Conservation (phyloP, 345 rosid species). For the Eucalyptus sp. region DNA sequence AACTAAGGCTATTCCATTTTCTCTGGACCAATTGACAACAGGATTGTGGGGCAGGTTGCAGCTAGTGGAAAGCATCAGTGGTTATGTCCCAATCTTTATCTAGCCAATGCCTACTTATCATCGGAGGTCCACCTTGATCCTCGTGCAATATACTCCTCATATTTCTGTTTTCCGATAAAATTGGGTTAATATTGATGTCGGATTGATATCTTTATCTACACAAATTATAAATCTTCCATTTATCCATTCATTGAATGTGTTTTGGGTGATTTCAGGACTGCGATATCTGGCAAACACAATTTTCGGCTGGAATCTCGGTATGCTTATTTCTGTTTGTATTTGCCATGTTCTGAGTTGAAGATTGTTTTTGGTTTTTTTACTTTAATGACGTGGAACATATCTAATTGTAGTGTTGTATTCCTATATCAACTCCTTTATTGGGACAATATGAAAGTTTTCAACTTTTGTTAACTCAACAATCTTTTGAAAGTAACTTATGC, state of each 20-base stretch:
- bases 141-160: not conserved
- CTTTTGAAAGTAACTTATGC: not conserved
- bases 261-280: slow-evolving; percentile 28
- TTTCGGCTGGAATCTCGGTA: slow-evolving; percentile 78
- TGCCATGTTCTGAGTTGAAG: not conserved
- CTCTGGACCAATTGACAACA: slow-evolving; percentile 1
- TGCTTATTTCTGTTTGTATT: not conserved
- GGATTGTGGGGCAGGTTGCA: slow-evolving; percentile 86
- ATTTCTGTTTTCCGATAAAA: not conserved
- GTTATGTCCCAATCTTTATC: slow-evolving; percentile 48
- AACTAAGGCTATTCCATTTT: not conserved
- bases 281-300: slow-evolving; percentile 78
- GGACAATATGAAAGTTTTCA: not conserved
- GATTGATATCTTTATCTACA: not conserved
- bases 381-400: not conserved
- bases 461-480: not conserved
- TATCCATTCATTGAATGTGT: not conserved
- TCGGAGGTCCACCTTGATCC: slow-evolving; percentile 38
- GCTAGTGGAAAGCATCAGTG: slow-evolving; percentile 67
- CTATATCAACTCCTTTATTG: not conserved
- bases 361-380: not conserved
- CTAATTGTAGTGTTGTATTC: not conserved
- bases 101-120: slow-evolving; percentile 25
- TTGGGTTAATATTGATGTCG: not conserved
- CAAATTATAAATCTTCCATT: not conserved